These are phyloP conservation scores for Micromonas commoda DNA, from an alignment of 139 green algal species.

Conservation along the genomic window DNA sequence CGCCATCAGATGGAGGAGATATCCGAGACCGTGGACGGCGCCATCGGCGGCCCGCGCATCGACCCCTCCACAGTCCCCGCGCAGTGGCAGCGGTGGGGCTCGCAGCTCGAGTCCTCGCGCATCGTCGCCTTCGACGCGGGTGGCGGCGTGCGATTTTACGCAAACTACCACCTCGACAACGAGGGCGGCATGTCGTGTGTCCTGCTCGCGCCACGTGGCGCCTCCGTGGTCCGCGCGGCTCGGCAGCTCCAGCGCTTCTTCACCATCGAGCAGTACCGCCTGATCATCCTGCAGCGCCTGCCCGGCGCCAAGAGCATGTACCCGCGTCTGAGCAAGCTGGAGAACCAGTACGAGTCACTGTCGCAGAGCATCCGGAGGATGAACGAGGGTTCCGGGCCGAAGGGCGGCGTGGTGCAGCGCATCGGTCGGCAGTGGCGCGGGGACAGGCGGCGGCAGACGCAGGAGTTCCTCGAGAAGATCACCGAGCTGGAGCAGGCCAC, in stretches of 20 bases:
- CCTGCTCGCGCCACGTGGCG: background rate
- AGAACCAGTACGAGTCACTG: constrained; percentile 1
- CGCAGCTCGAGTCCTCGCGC: background rate
- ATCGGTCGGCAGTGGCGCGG: background rate
- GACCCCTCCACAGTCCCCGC: too few species aligned
- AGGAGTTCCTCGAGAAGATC: constrained; percentile 13
- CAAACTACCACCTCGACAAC: constrained; percentile 19
- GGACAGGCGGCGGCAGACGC: background rate
- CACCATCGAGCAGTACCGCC: constrained; percentile 16
- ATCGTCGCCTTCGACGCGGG: background rate
- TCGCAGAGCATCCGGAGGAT: background rate
- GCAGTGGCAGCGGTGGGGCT: background rate
- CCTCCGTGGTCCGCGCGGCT: background rate
- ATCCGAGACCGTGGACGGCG: too few species aligned
- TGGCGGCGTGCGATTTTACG: background rate
- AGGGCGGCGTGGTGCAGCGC: background rate
- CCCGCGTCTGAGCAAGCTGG: background rate
- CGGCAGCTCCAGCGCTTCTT: constrained; percentile 17
- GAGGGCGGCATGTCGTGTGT: background rate
- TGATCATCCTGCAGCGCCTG: constrained; percentile 12
- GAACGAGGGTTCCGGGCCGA: background rate
- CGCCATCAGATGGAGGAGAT: too few species aligned
- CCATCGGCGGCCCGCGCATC: too few species aligned
- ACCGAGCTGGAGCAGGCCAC: constrained; percentile 9
- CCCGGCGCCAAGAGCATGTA: background rate